Percentiles rank a stretch among this genome's conserved stretches.
Conservation (phyloP, 805 yeast species). For the Huiozyma naganishii region DNA sequence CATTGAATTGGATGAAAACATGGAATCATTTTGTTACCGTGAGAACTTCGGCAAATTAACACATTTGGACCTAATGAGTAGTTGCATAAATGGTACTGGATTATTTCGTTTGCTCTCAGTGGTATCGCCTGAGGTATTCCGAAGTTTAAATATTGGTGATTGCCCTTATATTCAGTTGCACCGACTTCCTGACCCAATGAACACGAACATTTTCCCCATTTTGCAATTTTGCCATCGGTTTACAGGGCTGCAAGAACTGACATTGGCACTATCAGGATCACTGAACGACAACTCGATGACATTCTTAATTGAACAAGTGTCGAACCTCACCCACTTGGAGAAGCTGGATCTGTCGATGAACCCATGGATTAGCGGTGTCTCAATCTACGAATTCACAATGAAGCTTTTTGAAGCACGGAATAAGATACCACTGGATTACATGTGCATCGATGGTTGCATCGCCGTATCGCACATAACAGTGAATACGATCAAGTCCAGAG, state of each 20-base stretch:
- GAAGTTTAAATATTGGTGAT: constrained; percentile 21
- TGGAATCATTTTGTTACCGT: constrained; percentile 1
- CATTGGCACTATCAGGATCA: constrained; percentile 19
- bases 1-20: constrained; percentile 10
- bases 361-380: constrained; percentile 23
- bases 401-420: constrained; percentile 9
- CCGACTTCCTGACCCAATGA: constrained; percentile 1
- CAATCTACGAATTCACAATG: constrained; percentile 20
- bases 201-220: constrained; percentile 8
- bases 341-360: constrained; percentile 23
- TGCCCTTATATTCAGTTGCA: constrained; percentile 15
- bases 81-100: constrained; percentile 21
- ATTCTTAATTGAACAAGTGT: constrained; percentile 8
- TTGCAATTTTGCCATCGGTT: constrained; percentile 7
- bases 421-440: constrained; percentile 10
- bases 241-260: constrained; percentile 14
- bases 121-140: constrained; percentile 6
- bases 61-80: constrained; percentile 21
- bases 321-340: constrained; percentile 9
- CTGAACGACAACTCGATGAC: constrained; percentile 14
- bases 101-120: constrained; percentile 10
- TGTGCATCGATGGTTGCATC: constrained; percentile 21
- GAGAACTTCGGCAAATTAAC: constrained; percentile 12
- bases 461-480: constrained; percentile 22
- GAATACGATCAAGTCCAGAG: constrained; percentile 12